These are phyloP conservation scores for Blastomyces emzantsi DNA, from an alignment of 2,329 filamentous ascomycete genomes.

Conservation along the genomic window DNA sequence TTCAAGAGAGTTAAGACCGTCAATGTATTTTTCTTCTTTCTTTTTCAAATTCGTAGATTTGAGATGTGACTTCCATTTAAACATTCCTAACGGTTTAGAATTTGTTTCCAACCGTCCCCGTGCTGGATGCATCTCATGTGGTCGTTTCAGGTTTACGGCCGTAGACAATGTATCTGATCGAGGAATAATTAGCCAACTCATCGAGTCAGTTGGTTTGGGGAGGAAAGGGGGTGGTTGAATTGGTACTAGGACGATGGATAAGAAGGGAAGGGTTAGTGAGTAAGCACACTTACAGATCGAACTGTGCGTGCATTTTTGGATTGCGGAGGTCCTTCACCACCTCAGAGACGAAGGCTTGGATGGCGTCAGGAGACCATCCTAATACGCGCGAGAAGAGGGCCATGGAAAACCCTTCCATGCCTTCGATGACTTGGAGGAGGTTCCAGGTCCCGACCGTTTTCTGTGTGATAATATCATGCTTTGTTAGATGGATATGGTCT, in stretches of 20 bases:
- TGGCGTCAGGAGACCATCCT: conserved; percentile 15
- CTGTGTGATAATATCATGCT: not conserved
- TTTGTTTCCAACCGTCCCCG: not conserved
- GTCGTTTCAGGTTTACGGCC: conserved; percentile 1
- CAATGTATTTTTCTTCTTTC: too few relatives aligned
- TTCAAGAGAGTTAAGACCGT: not conserved
- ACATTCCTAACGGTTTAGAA: not conserved
- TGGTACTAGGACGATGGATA: not conserved
- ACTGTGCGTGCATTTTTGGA: conserved; percentile 8
- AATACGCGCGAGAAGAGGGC: conserved; percentile 14
- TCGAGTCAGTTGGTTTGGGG: not conserved
- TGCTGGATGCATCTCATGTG: not conserved
- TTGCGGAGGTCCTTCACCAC: conserved; percentile 6
- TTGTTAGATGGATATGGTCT: not conserved
- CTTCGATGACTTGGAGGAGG: conserved; percentile 14
- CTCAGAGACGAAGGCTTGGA: conserved; percentile 6
- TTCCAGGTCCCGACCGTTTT: conserved; percentile 19
- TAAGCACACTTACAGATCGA: conserved; percentile 2
- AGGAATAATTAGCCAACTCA: not conserved
- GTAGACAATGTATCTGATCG: conserved; percentile 5
- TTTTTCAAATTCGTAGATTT: not conserved
- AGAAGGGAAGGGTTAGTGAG: not conserved
- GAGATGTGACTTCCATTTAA: too few relatives aligned
- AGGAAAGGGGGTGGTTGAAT: not conserved
- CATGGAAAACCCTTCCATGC: conserved; percentile 18